Evolutionary conservation across 2,329 filamentous ascomycete genomes (phyloP).

Genomic region (Colletotrichum liriopes): DNA sequence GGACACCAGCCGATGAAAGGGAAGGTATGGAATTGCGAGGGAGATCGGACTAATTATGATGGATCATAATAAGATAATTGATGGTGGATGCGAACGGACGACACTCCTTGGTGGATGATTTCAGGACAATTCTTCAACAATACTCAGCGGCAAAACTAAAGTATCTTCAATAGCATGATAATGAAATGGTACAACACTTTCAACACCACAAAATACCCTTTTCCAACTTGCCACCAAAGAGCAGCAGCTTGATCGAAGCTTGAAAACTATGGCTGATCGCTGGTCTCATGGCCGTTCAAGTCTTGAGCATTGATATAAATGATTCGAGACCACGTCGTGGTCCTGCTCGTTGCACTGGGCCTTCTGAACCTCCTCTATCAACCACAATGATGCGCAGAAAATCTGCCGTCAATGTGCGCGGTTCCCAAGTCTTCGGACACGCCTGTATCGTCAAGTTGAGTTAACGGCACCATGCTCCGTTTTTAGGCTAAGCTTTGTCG

Average conservation of each 20-base stretch:
- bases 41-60: background rate
- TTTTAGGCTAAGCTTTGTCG: conserved; percentile 1
- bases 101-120: conserved; percentile 24
- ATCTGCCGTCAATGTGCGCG: background rate
- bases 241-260: too few relatives aligned
- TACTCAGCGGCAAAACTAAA: background rate
- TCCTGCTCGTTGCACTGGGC: background rate
- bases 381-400: background rate
- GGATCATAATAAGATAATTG: background rate
- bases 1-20: accelerated
- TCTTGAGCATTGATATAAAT: too few relatives aligned
- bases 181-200: background rate
- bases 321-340: background rate
- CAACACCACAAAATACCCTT: too few relatives aligned
- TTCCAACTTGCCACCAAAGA: too few relatives aligned
- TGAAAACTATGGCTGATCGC: too few relatives aligned
- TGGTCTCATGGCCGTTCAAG: too few relatives aligned
- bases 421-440: too few relatives aligned
- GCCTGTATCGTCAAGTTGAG: background rate
- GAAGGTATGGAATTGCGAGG: background rate
- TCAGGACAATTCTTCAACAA: conserved; percentile 12
- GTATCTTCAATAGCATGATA: background rate
- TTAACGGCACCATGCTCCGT: background rate
- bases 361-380: background rate
- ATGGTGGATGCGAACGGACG: background rate